phyloP scores from a whole-genome alignment of 2,329 filamentous ascomycete genomes.

The Aspergillus glaucus region DNA sequence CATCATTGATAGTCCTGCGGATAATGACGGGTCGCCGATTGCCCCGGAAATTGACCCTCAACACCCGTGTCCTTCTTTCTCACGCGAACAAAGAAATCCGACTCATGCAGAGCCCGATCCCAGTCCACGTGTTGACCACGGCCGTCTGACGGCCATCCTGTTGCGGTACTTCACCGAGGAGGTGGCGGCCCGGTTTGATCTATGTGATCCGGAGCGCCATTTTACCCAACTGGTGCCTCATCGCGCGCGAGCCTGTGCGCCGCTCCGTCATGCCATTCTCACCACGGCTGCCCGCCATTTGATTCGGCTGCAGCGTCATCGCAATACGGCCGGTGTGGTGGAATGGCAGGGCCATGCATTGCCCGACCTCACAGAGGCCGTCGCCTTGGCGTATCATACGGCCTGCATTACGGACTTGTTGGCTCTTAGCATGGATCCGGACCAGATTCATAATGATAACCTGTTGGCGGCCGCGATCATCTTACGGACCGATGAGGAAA shows the following conservation, averaged over 20 bases:
- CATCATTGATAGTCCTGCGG: no score
- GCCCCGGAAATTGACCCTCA: neutral
- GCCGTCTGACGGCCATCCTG: conserved; percentile 4
- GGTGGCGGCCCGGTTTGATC: conserved; percentile 28
- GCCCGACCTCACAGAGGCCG: conserved; percentile 26
- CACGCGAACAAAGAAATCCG: no score
- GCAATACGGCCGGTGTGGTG: conserved; percentile 11
- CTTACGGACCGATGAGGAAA: conserved; percentile 37
- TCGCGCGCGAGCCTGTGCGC: conserved; percentile 33
- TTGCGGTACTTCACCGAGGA: conserved; percentile 4
- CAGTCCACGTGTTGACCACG: neutral
- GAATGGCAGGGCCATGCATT: conserved; percentile 20
- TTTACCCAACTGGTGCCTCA: conserved; percentile 39
- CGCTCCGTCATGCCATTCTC: conserved; percentile 35
- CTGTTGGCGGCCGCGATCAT: conserved; percentile 34
- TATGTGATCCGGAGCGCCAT: conserved; percentile 37
- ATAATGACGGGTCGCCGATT: no score
- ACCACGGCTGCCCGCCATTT: conserved; percentile 36
- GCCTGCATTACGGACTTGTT: conserved; percentile 38
- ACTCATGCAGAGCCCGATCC: neutral
- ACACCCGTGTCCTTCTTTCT: no score
- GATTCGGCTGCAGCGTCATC: conserved; percentile 21
- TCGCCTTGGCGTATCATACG: conserved; percentile 37
- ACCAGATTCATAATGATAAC: conserved; percentile 32
- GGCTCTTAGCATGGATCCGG: conserved; percentile 29